A percentile compares a stretch with the other conserved stretches of the same genome.
These are phyloP conservation scores for grape (Vitis vinifera) DNA, from an alignment of 164 flowering plant genomes.

Conservation along the genomic window ASM3070453v1 NC_081811.1:4212501-4213000, in stretches of 20 bases:
- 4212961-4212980: slow-evolving; percentile 56
- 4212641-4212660: slow-evolving; percentile 80
- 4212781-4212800: slow-evolving; percentile 47
- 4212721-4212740: neutral
- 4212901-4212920: slow-evolving; percentile 77
- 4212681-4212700: slow-evolving; percentile 21
- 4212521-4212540: slow-evolving; percentile 18
- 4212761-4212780: slow-evolving; percentile 20
- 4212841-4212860: slow-evolving; percentile 49
- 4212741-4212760: slow-evolving; percentile 11
- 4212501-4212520: slow-evolving; percentile 4
- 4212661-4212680: slow-evolving; percentile 84
- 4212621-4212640: slow-evolving; percentile 69
- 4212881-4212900: slow-evolving; percentile 71
- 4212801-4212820: slow-evolving; percentile 58
- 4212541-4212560: neutral
- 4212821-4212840: slow-evolving; percentile 78
- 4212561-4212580: slow-evolving; percentile 42
- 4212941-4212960: slow-evolving; percentile 74
- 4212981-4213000: slow-evolving; percentile 79
- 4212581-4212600: slow-evolving; percentile 89
- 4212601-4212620: slow-evolving; percentile 64
- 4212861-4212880: slow-evolving; percentile 84
- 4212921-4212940: slow-evolving; percentile 70
- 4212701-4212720: neutral